phyloP scores from a whole-genome alignment of 2,329 filamentous ascomycete genomes.

The Trichophyton verrucosum region DNA sequence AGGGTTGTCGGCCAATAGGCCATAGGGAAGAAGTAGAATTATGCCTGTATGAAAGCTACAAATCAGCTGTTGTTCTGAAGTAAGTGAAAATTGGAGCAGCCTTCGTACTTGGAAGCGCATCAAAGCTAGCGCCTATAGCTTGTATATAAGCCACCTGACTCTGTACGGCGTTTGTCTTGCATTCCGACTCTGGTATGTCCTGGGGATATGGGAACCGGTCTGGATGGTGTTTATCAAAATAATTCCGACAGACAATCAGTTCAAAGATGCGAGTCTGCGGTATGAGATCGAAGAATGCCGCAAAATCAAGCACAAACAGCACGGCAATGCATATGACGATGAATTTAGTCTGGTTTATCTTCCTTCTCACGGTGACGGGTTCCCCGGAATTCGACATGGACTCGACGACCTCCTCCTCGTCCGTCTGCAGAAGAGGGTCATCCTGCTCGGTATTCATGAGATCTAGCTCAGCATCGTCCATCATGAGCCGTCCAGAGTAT shows the following conservation, averaged over 20 bases:
- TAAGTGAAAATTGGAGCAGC: background rate
- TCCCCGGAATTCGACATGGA: background rate
- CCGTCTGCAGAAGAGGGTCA: conserved; percentile 4
- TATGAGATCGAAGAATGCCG: conserved; percentile 8
- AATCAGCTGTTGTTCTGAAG: background rate
- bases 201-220: conserved; percentile 32
- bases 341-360: conserved; percentile 8
- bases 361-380: background rate
- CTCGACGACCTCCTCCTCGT: background rate
- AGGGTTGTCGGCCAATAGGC: conserved; percentile 34
- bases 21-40: conserved; percentile 38
- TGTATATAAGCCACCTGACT: conserved; percentile 39
- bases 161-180: conserved; percentile 39
- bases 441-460: conserved; percentile 5
- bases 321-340: conserved; percentile 8
- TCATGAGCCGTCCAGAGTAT: no score
- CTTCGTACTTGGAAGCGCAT: conserved; percentile 28
- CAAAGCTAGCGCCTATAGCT: conserved; percentile 39
- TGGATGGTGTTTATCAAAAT: conserved; percentile 32
- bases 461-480: background rate
- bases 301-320: conserved; percentile 11
- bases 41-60: conserved; percentile 22
- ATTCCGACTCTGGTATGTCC: conserved; percentile 36
- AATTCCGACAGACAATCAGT: conserved; percentile 36
- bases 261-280: conserved; percentile 36